Evolutionary conservation across 1,139 yeast genomes (phyloP), one percentile per base, ranked within the genome.

Genomic region (Yamadazyma atmosphaerica): DNA sequence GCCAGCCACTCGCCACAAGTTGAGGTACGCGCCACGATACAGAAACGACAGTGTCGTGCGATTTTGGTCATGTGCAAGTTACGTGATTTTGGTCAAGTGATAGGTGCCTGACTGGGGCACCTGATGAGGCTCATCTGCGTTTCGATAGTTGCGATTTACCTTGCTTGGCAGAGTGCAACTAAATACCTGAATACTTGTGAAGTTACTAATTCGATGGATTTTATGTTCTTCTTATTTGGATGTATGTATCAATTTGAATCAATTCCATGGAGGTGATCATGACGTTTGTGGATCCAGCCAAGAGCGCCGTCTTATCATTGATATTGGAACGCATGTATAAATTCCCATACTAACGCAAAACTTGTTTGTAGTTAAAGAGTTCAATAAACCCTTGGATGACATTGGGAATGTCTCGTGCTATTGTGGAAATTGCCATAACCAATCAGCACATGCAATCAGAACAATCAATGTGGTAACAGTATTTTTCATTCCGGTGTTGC

Each of bases 401-500:
- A 47, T 63, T 10, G 68, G 68, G 1, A 42, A 58, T 36, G 42
- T 62, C 8, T 40, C 54, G 10, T 62, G 69, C 38, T 62, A 63
- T 40, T 68, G 74, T 44, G 61, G 65, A 2, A 64, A 69, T 41
- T 72, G 77, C 43, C 77, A 72, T 47, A 72, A 72, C 49, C 72
- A 68, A 40, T 61, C 73, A 17, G 77, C 73, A 2, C 62, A 60
- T 51, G 70, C 76, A 1, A 58, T 66, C 8, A 58, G 72, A 36
- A 59, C 74, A 14, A 67, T 66, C 44, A 69, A 68, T 44, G 57
- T 68, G 47, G 61, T 72, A n/a, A 72, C 77, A 0, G 44, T 72
- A 19, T 72, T 72, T 47, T 71, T 72, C 54, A 63, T 72, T 30
- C 77, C 77, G 1, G 60, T 72, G 13, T 47, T 72, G 19, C 77